Base-by-base conservation (phyloP, 1,284 basidiomycete species). In the Ganoderma lucidum region DNA sequence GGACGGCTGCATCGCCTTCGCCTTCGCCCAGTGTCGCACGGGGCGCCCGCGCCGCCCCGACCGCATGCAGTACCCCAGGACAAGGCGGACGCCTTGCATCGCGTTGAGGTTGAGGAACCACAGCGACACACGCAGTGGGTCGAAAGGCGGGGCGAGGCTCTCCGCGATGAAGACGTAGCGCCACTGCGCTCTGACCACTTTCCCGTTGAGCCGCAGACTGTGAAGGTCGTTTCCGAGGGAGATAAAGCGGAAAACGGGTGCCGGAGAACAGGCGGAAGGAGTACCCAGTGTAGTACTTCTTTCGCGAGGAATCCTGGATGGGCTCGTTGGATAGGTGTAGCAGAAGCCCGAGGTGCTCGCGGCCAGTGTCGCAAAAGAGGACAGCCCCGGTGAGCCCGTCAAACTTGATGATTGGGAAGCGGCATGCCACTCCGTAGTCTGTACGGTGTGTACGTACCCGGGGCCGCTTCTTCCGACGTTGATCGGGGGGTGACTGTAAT, bases 131-230 rank as follows among this genome's bases (percentile, higher is more conserved):
- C 6, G 8, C 3, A 63, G 45, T 12, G 62, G 30, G 8, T 48
- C 17, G 10, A 10, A 12, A 2, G 30, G 44, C 1, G 62, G 62
- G 15, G 48, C 6, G 6, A 37, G 62, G 45, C 17, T 48, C n/a
- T 42, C 35, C 48, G 48, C 51, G 37, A 68, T 60, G 63, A 35
- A 64, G 62, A 64, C 28, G 45, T 62, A 48, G 48, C 60, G 60
- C 65, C 65, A 66, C 37, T 19, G 60, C 6, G 44, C 48, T 3
- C 32, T 62, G 65, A 66, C 65, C 17, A 12, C 44, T 39, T 62
- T 51, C 14, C 65, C 65, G 17, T 45, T 41, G 65, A 66, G n/a
- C 6, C 23, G n/a, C 17, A 68, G 15, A 32, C 53, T 32, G 62
- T 64, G 30, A 14, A 39, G 44, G 35, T 68, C 63, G 8, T 17